Conservation (phyloP, 495 filamentous ascomycete genomes). For the Penicillium psychrofluorescens region DNA sequence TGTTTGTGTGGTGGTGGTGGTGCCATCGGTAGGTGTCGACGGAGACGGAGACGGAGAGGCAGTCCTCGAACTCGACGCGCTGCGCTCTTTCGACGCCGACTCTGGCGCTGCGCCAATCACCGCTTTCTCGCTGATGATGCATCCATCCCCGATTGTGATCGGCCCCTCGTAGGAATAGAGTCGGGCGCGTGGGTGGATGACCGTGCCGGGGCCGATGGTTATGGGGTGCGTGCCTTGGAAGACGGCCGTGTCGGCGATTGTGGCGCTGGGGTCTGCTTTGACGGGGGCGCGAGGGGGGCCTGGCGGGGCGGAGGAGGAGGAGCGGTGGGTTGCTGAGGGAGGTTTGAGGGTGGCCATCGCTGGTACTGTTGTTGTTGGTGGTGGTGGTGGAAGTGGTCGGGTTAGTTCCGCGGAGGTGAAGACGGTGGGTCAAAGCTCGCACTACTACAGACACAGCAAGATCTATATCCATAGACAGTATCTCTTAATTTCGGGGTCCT, state of each 20-base stretch:
- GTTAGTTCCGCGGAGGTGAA: not conserved
- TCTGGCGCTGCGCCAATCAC: slow-evolving; percentile 45
- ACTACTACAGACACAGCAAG: too few species aligned
- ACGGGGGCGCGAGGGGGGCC: slow-evolving; percentile 47
- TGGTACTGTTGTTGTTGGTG: not conserved
- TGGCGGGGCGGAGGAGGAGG: slow-evolving; percentile 19
- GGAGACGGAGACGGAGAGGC: too few species aligned
- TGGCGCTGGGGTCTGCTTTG: slow-evolving; percentile 59
- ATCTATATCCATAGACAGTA: too few species aligned
- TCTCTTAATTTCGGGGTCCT: too few species aligned
- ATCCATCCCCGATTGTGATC: slow-evolving; percentile 63
- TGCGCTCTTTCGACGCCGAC: slow-evolving; percentile 5
- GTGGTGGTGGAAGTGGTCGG: not conserved
- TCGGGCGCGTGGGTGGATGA: slow-evolving; percentile 75
- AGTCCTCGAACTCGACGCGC: too few species aligned
- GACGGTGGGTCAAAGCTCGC: not conserved
- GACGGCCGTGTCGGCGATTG: slow-evolving; percentile 68
- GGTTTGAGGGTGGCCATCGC: slow-evolving; percentile 23
- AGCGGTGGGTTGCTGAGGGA: slow-evolving; percentile 16
- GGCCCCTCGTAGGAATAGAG: slow-evolving; percentile 63
- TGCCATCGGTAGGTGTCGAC: too few species aligned
- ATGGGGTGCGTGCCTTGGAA: slow-evolving; percentile 68
- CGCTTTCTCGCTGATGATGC: slow-evolving; percentile 69
- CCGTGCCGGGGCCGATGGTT: slow-evolving; percentile 58
- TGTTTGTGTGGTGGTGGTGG: too few species aligned